A percentile compares a stretch with the other conserved stretches of the same genome.
These are phyloP conservation scores for Alternaria rosae DNA, from an alignment of 2,329 filamentous ascomycete genomes.

Conservation along the genomic window DNA sequence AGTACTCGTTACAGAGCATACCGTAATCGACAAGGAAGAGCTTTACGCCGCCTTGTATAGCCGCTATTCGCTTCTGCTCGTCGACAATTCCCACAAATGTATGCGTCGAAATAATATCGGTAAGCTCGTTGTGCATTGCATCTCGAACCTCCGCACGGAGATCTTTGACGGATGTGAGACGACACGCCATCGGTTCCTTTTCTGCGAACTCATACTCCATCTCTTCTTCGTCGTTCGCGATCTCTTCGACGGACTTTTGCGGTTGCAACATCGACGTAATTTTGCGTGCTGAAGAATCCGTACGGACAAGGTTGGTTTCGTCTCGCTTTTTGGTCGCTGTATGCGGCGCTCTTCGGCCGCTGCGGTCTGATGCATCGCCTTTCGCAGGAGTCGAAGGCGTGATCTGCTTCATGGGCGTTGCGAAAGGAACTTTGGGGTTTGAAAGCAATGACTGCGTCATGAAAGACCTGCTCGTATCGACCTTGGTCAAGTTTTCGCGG, in stretches of 20 bases:
- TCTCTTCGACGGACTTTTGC: conserved; percentile 46
- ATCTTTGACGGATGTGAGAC: conserved; percentile 83
- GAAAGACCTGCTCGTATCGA: conserved; percentile 94
- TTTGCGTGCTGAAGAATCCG: conserved; percentile 86
- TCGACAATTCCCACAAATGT: conserved; percentile 96
- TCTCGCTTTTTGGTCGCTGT: conserved; percentile 60
- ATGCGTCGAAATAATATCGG: conserved; percentile 84
- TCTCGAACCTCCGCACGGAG: conserved; percentile 83
- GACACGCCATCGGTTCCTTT: conserved; percentile 73
- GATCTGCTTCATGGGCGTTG: conserved; percentile 50
- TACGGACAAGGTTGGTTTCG: conserved; percentile 89
- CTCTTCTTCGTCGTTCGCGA: conserved; percentile 53
- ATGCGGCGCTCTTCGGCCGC: conserved; percentile 37
- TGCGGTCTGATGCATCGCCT: conserved; percentile 34
- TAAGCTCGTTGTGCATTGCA: conserved; percentile 82
- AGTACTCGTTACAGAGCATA: conserved; percentile 82
- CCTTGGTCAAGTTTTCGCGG: conserved; percentile 77
- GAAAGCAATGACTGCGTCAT: conserved; percentile 86
- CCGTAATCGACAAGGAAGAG: conserved; percentile 94
- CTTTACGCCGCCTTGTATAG: conserved; percentile 91
- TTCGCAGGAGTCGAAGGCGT: conserved; percentile 28
- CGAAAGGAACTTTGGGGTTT: conserved; percentile 48
- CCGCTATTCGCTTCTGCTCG: conserved; percentile 82
- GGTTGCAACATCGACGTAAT: conserved; percentile 95
- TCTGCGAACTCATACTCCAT: conserved; percentile 76